These are phyloP conservation scores for Tetradesmus obliquus DNA, from an alignment of 139 green algal genomes.

Conservation along the genomic window DNA sequence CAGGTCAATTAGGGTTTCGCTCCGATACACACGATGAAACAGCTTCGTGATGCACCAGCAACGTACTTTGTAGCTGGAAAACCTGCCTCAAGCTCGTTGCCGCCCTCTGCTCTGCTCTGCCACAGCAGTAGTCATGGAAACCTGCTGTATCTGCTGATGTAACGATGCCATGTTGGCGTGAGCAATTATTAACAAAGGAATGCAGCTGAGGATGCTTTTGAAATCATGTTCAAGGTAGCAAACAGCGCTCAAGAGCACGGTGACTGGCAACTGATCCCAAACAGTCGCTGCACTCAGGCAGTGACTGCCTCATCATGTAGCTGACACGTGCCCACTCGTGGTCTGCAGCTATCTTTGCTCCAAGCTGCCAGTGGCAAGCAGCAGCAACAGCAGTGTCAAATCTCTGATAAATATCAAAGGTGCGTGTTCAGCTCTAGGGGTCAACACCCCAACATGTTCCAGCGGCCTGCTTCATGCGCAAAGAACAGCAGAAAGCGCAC, in stretches of 20 bases:
- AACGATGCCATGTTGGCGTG: background rate
- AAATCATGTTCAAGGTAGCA: background rate
- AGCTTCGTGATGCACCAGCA: no score
- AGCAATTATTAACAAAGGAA: no score
- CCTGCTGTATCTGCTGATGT: background rate
- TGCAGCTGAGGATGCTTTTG: background rate
- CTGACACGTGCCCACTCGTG: background rate
- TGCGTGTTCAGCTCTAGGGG: background rate
- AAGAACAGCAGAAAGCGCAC: background rate
- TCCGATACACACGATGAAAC: no score
- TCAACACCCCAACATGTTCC: no score
- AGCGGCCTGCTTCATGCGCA: background rate
- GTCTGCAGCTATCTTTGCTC: slow-evolving; percentile 3
- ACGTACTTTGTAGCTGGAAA: no score
- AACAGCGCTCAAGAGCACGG: background rate
- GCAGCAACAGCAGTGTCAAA: background rate
- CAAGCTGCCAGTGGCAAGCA: background rate
- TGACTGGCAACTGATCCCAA: background rate
- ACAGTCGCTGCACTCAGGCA: no score
- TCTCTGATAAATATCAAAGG: background rate
- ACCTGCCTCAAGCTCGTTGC: no score
- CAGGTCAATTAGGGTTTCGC: no score
- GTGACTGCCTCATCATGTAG: no score
- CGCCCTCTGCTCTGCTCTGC: no score
- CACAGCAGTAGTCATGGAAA: no score